Evolutionary conservation across 2,329 filamentous ascomycete genomes (phyloP), one percentile per base, ranked within the genome.

Genomic region (Didymellaceae sp.): DNA sequence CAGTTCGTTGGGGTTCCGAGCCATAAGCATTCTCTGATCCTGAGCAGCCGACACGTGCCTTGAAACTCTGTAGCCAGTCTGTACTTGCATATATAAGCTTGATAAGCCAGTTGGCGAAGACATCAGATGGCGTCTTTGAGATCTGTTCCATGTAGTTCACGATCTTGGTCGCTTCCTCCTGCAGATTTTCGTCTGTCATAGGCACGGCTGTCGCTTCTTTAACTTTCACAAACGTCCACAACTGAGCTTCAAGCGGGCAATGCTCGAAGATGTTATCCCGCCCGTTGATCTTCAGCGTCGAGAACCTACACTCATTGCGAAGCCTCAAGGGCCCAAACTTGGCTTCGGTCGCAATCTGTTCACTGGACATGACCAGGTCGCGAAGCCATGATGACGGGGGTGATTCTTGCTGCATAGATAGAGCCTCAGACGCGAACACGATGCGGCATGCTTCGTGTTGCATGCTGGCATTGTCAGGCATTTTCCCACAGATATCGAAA

Each of bases 371-470:
- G 30, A 66, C 52, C 18, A 66, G 35, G 33, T 66, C 63, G 3
- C 63, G 56, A 6, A 66, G 46, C 63, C 62, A 66, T 6, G 63
- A 66, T 1, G 33, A 16, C n/a, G 38, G 28, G 3, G 7, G 18
- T 7, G 51, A 30, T 2, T 54, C 26, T 11, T 58, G 44, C 17
- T 32, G 34, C 11, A n/a, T 45, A 4, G 52, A 52, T 5, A 46
- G 35, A 1, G 54, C 50, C n/a, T 66, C 64, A 0, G 61, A 57
- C 9, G 61, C 60, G 26, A 65, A 66, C n/a, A 67, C 60, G 17
- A 67, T 60, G 14, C 64, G 62, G 21, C 64, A 67, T 1, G 63
- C 64, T 30, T 67, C 64, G 21, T 61, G 52, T 33, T 66, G 64
- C 33, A 67, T 63, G 4, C 48, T 51, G 8, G 63, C 45, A 9